Evolutionary conservation across 1,284 basidiomycete species (phyloP).

Genomic region (Ceratobasidium sp.): DNA sequence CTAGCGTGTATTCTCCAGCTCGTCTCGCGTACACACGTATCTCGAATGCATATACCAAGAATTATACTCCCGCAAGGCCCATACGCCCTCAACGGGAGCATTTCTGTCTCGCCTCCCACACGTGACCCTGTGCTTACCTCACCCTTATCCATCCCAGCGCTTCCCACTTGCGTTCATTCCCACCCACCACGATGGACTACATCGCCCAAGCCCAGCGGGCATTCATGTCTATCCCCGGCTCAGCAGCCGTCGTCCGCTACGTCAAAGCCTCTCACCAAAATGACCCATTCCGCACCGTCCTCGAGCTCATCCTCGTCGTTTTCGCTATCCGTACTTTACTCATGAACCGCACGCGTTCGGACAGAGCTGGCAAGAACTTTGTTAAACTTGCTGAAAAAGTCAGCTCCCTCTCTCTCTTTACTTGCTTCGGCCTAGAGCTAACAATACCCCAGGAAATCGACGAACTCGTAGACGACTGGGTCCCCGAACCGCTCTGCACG

Average conservation of each 20-base stretch:
- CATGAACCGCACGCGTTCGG: constrained; percentile 89
- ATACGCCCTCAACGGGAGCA: background rate
- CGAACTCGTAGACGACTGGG: constrained; percentile 96
- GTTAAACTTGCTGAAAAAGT: constrained; percentile 93
- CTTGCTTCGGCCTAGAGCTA: constrained; percentile 6
- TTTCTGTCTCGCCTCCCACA: constrained; percentile 1
- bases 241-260: constrained; percentile 90
- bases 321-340: constrained; percentile 92
- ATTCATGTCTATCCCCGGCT: constrained; percentile 86
- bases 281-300: constrained; percentile 90
- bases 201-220: constrained; percentile 63
- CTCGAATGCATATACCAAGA: background rate
- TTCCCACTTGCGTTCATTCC: constrained; percentile 10
- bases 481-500: constrained; percentile 85
- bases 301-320: constrained; percentile 90
- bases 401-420: constrained; percentile 49
- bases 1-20: background rate
- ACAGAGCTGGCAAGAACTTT: constrained; percentile 88
- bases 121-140: constrained; percentile 30
- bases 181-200: constrained; percentile 39
- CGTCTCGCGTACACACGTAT: background rate
- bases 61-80: constrained; percentile 11
- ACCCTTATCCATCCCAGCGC: constrained; percentile 36
- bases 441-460: constrained; percentile 84
- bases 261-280: constrained; percentile 90